Conservation (phyloP, 345 rosid species). For the Populus euphratica region DNA sequence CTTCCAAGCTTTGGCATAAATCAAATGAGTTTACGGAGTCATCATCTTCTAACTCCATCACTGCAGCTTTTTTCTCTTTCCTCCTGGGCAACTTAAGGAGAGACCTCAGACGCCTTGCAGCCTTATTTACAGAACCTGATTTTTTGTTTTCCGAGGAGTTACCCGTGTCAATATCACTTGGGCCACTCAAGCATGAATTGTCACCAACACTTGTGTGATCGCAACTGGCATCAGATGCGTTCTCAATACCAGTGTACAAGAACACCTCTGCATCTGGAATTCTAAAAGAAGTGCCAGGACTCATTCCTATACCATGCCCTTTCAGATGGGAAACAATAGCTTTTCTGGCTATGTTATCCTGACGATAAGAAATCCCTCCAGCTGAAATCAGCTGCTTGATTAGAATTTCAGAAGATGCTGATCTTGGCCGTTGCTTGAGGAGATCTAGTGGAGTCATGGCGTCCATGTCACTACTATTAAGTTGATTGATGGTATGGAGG, state of each 20-base stretch:
- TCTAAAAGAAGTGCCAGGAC: conserved; percentile 83
- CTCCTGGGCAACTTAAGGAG: conserved; percentile 62
- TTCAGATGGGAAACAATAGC: conserved; percentile 44
- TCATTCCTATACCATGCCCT: conserved; percentile 55
- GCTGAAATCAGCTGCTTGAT: conserved; percentile 79
- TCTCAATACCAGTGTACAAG: conserved; percentile 51
- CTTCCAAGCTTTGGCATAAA: conserved; percentile 21
- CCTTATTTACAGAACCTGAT: conserved; percentile 22
- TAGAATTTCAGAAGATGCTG: conserved; percentile 63
- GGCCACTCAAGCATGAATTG: conserved; percentile 45
- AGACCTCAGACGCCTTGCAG: conserved; percentile 58
- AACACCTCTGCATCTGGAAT: conserved; percentile 88
- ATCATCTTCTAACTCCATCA: conserved; percentile 22
- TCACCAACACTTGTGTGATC: conserved; percentile 39
- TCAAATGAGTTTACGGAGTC: conserved; percentile 28
- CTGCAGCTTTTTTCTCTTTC: conserved; percentile 36
- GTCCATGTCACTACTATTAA: conserved; percentile 54
- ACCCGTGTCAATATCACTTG: conserved; percentile 30
- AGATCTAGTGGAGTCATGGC: conserved; percentile 83
- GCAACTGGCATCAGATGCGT: conserved; percentile 21
- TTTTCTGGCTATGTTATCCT: conserved; percentile 34
- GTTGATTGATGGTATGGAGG: conserved; percentile 57
- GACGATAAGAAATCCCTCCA: conserved; percentile 58
- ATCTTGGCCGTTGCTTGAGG: conserved; percentile 62
- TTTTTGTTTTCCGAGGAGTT: conserved; percentile 19